These are phyloP conservation scores for Torulaspora gathmanii DNA, from an alignment of 805 yeast genomes.

Conservation along the genomic window DNA sequence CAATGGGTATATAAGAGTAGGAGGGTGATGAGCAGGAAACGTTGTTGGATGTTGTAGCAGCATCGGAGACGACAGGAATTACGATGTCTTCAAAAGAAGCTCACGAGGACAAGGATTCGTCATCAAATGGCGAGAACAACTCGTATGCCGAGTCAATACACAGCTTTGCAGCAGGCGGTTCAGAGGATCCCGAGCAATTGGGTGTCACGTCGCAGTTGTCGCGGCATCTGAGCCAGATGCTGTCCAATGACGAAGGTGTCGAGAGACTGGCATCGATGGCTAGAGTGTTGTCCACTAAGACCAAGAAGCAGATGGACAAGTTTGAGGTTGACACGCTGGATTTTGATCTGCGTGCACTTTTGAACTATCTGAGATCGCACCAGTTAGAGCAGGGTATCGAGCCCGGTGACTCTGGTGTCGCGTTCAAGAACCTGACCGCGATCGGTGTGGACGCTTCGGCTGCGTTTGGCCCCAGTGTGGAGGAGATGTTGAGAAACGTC, in stretches of 20 bases:
- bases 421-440: constrained; percentile 42
- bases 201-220: constrained; percentile 29
- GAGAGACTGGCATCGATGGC: constrained; percentile 46
- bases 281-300: constrained; percentile 46
- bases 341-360: constrained; percentile 43
- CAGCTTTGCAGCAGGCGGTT: constrained; percentile 18
- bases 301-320: constrained; percentile 42
- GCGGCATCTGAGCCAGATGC: constrained; percentile 31
- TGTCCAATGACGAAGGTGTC: constrained; percentile 36
- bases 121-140: constrained; percentile 17
- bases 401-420: constrained; percentile 49
- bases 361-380: constrained; percentile 39
- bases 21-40: not conserved
- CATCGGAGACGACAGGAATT: not conserved
- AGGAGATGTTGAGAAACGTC: constrained; percentile 39
- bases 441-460: constrained; percentile 51
- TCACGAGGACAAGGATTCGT: constrained; percentile 19
- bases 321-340: constrained; percentile 44
- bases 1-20: not conserved
- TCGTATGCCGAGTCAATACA: constrained; percentile 28
- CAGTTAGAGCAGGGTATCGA: constrained; percentile 44
- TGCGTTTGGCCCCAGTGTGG: constrained; percentile 46
- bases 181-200: constrained; percentile 22
- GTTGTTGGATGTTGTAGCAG: too few species aligned
- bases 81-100: constrained; percentile 23